phyloP scores from a whole-genome alignment of 2,329 filamentous ascomycete genomes.

The Hypoxylon sp. region DNA sequence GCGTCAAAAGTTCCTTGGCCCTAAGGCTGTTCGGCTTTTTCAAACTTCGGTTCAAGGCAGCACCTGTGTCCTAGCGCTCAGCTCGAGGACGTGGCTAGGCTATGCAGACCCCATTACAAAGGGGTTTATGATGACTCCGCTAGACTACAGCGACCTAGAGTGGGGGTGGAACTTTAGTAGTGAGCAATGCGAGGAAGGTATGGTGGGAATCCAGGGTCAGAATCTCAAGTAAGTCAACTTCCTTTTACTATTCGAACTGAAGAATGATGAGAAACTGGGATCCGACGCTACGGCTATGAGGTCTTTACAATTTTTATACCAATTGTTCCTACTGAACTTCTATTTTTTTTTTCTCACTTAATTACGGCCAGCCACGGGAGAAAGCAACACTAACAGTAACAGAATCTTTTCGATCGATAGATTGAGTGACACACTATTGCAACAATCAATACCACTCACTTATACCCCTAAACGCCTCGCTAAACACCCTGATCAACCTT shows the following conservation, averaged over 20 bases:
- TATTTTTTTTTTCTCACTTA: conserved; percentile 28
- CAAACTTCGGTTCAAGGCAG: conserved; percentile 89
- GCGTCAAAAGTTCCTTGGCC: conserved; percentile 91
- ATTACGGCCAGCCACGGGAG: neutral
- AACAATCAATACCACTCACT: conserved; percentile 85
- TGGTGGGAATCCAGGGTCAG: conserved; percentile 92
- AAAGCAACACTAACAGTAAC: conserved; percentile 50
- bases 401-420: conserved; percentile 94
- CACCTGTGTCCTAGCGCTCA: conserved; percentile 87
- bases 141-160: conserved; percentile 88
- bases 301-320: conserved; percentile 69
- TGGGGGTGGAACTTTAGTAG: conserved; percentile 98
- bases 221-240: conserved; percentile 77
- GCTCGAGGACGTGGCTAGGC: conserved; percentile 94
- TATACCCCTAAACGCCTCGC: conserved; percentile 92
- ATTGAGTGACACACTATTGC: conserved; percentile 84
- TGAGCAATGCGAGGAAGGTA: conserved; percentile 91
- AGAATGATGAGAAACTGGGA: conserved; percentile 74
- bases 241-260: conserved; percentile 48
- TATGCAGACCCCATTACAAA: conserved; percentile 90
- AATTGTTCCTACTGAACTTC: conserved; percentile 98
- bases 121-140: conserved; percentile 89
- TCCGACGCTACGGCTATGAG: conserved; percentile 70
- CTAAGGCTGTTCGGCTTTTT: conserved; percentile 89
- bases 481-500: conserved; percentile 85